phyloP scores from a whole-genome alignment of 805 yeast species.

The Wickerhamiella australiensis region DNA sequence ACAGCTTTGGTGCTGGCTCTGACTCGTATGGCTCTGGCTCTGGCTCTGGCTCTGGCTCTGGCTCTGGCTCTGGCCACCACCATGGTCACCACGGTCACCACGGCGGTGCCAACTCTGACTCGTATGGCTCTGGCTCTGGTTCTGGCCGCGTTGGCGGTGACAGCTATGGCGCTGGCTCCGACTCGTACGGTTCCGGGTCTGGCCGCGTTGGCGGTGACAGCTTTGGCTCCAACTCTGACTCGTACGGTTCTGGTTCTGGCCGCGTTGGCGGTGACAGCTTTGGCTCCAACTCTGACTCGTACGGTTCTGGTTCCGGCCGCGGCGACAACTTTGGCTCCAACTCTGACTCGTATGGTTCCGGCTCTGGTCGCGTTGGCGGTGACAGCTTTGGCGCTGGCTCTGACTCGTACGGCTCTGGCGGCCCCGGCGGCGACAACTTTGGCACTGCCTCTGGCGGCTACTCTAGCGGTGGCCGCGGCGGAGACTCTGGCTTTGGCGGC shows the following conservation, averaged over 20 bases:
- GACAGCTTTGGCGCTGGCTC: background rate
- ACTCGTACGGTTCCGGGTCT: slow-evolving; percentile 4
- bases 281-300: background rate
- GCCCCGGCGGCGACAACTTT: background rate
- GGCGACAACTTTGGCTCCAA: background rate
- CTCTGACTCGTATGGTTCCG: background rate
- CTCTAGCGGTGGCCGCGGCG: background rate
- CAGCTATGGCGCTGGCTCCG: background rate
- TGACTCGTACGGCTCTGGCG: background rate
- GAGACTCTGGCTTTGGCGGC: background rate
- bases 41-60: background rate
- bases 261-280: slow-evolving; percentile 3
- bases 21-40: slow-evolving; percentile 7
- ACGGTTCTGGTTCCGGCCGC: background rate
- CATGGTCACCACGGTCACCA: background rate
- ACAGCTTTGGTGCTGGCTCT: slow-evolving; percentile 6
- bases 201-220: too few species aligned
- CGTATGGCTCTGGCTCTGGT: slow-evolving; percentile 6
- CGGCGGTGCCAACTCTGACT: background rate
- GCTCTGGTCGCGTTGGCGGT: background rate
- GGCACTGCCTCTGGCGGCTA: background rate
- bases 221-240: too few species aligned
- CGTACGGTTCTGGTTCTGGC: slow-evolving; percentile 7
- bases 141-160: background rate
- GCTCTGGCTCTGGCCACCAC: background rate